These are phyloP conservation scores for Pythium angustatum DNA, from an alignment of 352 stramenopile species.

Conservation along the genomic window DNA sequence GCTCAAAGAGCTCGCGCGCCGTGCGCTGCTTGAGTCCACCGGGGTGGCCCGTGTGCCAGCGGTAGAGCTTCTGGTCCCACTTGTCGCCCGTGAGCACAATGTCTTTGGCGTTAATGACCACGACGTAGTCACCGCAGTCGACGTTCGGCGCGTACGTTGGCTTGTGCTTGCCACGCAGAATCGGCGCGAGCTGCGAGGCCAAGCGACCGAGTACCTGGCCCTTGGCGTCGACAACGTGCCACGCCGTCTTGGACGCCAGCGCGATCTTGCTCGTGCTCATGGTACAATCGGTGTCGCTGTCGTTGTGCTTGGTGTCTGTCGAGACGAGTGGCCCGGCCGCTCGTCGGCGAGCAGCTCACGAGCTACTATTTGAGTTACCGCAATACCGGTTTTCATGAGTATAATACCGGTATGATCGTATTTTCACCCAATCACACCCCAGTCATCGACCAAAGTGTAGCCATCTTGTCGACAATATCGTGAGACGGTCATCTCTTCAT, in stretches of 20 bases:
- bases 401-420: not conserved
- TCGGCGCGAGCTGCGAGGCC: slow-evolving; percentile 93
- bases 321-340: too few relatives aligned
- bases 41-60: slow-evolving; percentile 98
- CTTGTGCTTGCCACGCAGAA: slow-evolving; percentile 99
- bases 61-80: slow-evolving; percentile 97
- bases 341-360: too few relatives aligned
- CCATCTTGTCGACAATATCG: too few relatives aligned
- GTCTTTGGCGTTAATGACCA: slow-evolving; percentile 96
- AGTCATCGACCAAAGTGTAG: slow-evolving; percentile 1
- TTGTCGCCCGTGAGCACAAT: slow-evolving; percentile 96
- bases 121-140: slow-evolving; percentile 98
- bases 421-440: slow-evolving; percentile 18
- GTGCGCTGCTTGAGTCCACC: slow-evolving; percentile 95
- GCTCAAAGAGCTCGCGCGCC: slow-evolving; percentile 93
- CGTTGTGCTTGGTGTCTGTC: not conserved
- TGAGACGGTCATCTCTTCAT: too few relatives aligned
- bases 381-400: too few relatives aligned
- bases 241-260: slow-evolving; percentile 83
- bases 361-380: slow-evolving; percentile 10
- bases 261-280: slow-evolving; percentile 83
- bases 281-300: not conserved
- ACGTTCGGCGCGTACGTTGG: slow-evolving; percentile 97
- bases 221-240: slow-evolving; percentile 97
- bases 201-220: slow-evolving; percentile 96